Evolutionary conservation across 1,284 basidiomycete species (phyloP).

Genomic region (Austroboletus novae-zelandiae): DNA sequence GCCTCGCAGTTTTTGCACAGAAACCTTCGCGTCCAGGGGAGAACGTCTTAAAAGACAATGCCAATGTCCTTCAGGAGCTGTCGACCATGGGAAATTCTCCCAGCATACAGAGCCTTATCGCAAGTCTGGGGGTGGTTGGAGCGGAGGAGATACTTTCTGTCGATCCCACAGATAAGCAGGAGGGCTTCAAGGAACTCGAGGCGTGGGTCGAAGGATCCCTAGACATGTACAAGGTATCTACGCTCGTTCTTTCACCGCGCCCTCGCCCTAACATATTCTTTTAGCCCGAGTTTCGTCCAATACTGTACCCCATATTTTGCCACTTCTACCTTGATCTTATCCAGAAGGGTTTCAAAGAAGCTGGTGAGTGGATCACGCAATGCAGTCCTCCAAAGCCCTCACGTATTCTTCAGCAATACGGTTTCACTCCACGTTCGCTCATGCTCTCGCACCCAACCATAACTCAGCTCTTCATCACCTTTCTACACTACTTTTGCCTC

Average conservation of each 20-base stretch:
- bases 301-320: conserved; percentile 94
- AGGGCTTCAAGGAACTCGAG: conserved; percentile 85
- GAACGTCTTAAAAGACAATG: conserved; percentile 63
- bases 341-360: conserved; percentile 85
- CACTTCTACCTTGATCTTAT: conserved; percentile 97
- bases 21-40: conserved; percentile 63
- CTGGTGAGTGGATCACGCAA: conserved; percentile 48
- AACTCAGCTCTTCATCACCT: conserved; percentile 76
- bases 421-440: conserved; percentile 75
- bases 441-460: conserved; percentile 71
- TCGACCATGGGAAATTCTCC: conserved; percentile 60
- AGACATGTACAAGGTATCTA: conserved; percentile 76
- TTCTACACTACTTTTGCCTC: conserved; percentile 78
- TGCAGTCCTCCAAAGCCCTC: conserved; percentile 1
- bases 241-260: conserved; percentile 4
- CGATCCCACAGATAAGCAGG: conserved; percentile 88
- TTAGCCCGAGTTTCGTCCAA: conserved; percentile 89
- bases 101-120: conserved; percentile 71
- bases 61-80: conserved; percentile 64
- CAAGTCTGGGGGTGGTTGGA: conserved; percentile 71
- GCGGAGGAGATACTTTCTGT: conserved; percentile 80
- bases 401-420: conserved; percentile 48
- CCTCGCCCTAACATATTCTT: conserved; percentile 5
- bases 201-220: conserved; percentile 91
- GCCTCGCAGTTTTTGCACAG: conserved; percentile 62